These are phyloP conservation scores for Papiliotrema flavescens DNA, from an alignment of 1,284 basidiomycete species.

Conservation along the genomic window DNA sequence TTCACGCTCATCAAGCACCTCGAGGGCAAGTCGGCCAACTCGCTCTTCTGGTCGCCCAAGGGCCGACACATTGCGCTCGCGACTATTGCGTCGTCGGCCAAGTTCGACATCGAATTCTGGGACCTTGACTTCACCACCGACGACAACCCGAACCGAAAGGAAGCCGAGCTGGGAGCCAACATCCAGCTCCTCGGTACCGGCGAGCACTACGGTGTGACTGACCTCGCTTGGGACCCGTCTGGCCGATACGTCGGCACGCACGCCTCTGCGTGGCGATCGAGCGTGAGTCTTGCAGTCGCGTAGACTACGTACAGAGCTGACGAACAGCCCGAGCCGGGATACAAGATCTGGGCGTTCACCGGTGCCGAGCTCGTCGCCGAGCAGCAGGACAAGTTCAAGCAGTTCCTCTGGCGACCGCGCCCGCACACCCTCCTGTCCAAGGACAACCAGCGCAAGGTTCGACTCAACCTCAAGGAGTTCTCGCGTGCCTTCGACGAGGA, in stretches of 20 bases:
- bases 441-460: slow-evolving; percentile 79
- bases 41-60: slow-evolving; percentile 94
- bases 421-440: slow-evolving; percentile 81
- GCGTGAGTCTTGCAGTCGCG: slow-evolving; percentile 56
- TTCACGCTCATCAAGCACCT: slow-evolving; percentile 85
- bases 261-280: slow-evolving; percentile 92
- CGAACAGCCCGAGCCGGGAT: slow-evolving; percentile 89
- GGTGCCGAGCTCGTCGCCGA: slow-evolving; percentile 88
- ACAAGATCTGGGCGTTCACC: slow-evolving; percentile 95
- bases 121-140: slow-evolving; percentile 89
- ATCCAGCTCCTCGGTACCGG: slow-evolving; percentile 78
- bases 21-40: slow-evolving; percentile 84
- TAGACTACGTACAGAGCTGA: neutral
- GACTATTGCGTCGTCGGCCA: slow-evolving; percentile 88
- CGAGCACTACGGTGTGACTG: slow-evolving; percentile 98
- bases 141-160: slow-evolving; percentile 59
- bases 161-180: slow-evolving; percentile 73
- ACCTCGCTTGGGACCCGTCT: slow-evolving; percentile 97
- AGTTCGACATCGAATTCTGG: slow-evolving; percentile 99
- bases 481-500: slow-evolving; percentile 93
- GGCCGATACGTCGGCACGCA: slow-evolving; percentile 91
- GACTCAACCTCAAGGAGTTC: slow-evolving; percentile 88
- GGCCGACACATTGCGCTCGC: slow-evolving; percentile 94
- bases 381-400: slow-evolving; percentile 93
- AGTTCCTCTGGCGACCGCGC: slow-evolving; percentile 96